Base-by-base conservation (phyloP, 495 filamentous ascomycete species). In the Evansstolkia leycettana region DNA sequence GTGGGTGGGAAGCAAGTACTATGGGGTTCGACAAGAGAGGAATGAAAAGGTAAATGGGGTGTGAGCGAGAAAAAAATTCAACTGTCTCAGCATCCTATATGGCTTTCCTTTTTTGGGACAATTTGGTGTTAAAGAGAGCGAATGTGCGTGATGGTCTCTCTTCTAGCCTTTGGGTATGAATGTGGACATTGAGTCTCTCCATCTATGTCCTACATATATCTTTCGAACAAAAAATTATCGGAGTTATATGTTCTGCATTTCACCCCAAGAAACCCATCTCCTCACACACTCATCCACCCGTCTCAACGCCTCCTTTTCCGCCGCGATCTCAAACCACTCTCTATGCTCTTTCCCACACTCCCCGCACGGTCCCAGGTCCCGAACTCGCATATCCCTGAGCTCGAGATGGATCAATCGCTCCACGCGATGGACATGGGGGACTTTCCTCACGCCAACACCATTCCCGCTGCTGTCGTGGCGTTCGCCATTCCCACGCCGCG, bases 271-370 rank as follows among this genome's bases (percentile, higher is more conserved):
- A 30, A 87, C 77, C 90, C 92, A 96, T 40, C 86, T 62, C 48
- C 78, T 73, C 16, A 96, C 75, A 33, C 85, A 73, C 37, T 83
- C 85, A 66, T 99, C 88, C 4, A 96, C 80, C 16, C 57, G 70
- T 37, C 62, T 71, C 8, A 96, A 60, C 0, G 79, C 82, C 8
- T 78, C 65, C 46, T 77, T 72, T 12, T 59, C 73, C 2, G 84
- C 86, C 34, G 83, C 75, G 5, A 96, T 75, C 56, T 90, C 87
- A 56, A 99, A 96, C 90, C 90, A 99, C 55, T 99, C 90, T 25
- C 76, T 65, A 58, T 99, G 92, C 45, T 83, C 79, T 55, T 77
- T 84, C 8, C 88, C 87, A 52, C 90, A 99, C 6, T 72, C 72
- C 6, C 62, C 56, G 51, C 90, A 99, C 29, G 68, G 68, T 12